Evolutionary conservation across 2,329 filamentous ascomycete species (phyloP), one percentile per base, ranked within the genome.

Genomic region (Aspergillus spinulosporus): DNA sequence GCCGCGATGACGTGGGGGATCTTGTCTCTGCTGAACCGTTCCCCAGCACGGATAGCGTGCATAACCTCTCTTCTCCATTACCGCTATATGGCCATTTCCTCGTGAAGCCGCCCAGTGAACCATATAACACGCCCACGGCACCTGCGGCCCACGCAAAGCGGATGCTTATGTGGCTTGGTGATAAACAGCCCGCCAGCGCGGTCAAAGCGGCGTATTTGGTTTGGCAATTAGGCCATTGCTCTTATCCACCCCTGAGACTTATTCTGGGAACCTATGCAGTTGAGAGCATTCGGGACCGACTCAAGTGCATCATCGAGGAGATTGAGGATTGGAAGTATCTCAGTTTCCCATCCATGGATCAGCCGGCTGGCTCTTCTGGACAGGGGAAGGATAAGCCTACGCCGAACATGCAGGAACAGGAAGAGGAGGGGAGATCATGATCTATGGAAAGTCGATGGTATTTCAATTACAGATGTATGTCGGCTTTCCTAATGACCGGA

Each of bases 261-360:
- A 78, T 97, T n/a, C 75, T 97, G 26, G 94, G 94, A 0, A 95
- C 87, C 62, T 97, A 96, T 76, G 93, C 94, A 1, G 93, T 97
- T 37, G 93, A 99, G 73, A 97, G 92, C 72, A 95, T 97, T 49
- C 81, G 94, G 12, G 94, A 99, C 75, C 82, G 93, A 15, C 75
- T 97, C 68, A 84, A 91, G 62, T 93, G 89, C 59, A 90, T 97
- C 40, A 97, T 92, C 9, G 94, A 97, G 74, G 94, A 99, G 78
- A 84, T 95, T 63, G 91, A 95, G 75, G 91, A 95, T 69, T 96
- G 91, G 90, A 94, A 92, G 67, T 88, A 93, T 69, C 77, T 95
- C 29, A 90, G 90, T 70, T 92, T 91, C 60, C 79, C 80, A 6
- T 62, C 71, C 12, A 62, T 69, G 26, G 75, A 77, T 36, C 62